Base-by-base conservation (phyloP, 2,329 filamentous ascomycete genomes). In the Cylindrodendrum hubeiense region DNA sequence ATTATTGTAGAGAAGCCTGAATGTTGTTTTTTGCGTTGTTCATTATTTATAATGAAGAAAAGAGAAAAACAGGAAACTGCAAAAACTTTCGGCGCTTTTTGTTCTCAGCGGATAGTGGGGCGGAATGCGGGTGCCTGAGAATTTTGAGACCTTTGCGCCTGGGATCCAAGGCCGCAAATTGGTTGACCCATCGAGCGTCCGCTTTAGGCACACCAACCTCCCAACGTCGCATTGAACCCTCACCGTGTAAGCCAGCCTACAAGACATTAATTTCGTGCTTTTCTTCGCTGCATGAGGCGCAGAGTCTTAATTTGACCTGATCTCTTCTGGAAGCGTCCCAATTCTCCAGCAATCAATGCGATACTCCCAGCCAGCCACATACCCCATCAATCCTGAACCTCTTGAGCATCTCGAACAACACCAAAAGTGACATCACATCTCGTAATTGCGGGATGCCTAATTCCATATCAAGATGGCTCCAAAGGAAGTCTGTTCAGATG, bases 11-110 rank as follows among this genome's bases (percentile, higher is more conserved):
- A 79, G 75, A 72, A 80, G 79, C 78, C 65, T 78, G 80, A 80
- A 84, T 77, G 82, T 83, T 70, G 68, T 77, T 72, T 71, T 82
- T 83, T 84, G 82, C 82, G 82, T 84, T 84, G 82, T 84, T 83
- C 81, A 83, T 77, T 75, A 75, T 75, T 75, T 69, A 67, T n/a
- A 72, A 74, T 69, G 65, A 73, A 72, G 69, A 67, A 63, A 72
- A 72, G 70, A 67, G 63, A 66, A 60, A 60, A 71, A 72, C 8
- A 33, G 22, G 21, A 6, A 22, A 3, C 43, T 39, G 22, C 50
- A 53, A 66, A 63, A 64, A 68, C 62, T 60, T 58, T 34, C 49
- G 37, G 60, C 71, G 63, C 24, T 73, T 71, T 71, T 71, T 74
- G n/a, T 21, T 9, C 46, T 44, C 57, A 54, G 54, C 21, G 52